Percentiles rank a stretch among this genome's conserved stretches.
phyloP scores from a whole-genome alignment of 371 early-diverging fungal species.

The Haplosporangium sp. region DNA sequence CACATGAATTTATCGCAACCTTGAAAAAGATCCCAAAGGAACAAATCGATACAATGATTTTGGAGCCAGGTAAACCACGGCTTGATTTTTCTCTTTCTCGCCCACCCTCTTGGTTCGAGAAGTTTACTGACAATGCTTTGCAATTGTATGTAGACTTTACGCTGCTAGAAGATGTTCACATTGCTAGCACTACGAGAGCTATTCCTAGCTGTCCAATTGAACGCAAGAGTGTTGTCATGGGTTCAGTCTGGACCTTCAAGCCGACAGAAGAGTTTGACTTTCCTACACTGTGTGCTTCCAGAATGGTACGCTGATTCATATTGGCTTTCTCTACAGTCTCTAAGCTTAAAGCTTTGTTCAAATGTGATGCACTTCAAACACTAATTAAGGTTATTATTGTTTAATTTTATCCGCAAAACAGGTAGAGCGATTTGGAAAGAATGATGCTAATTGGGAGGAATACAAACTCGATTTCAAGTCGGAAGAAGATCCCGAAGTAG shows the following conservation, averaged over 20 bases:
- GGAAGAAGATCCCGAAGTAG: constrained; percentile 7
- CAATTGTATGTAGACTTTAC: constrained; percentile 22
- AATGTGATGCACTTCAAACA: no score
- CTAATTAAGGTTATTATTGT: no score
- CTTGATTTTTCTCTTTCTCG: neutral
- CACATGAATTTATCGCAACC: constrained; percentile 92
- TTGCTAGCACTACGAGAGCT: constrained; percentile 58
- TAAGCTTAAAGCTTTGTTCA: no score
- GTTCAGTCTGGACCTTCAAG: constrained; percentile 90
- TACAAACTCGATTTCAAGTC: constrained; percentile 60
- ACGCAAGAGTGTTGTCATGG: constrained; percentile 90
- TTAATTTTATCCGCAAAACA: constrained; percentile 2
- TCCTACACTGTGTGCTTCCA: constrained; percentile 77
- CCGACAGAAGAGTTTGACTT: constrained; percentile 65
- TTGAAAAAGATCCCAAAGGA: constrained; percentile 79
- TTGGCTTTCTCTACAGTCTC: no score
- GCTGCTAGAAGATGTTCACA: constrained; percentile 40
- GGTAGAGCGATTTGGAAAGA: constrained; percentile 86
- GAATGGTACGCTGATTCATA: constrained; percentile 67
- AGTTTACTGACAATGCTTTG: neutral
- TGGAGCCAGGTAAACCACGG: constrained; percentile 51
- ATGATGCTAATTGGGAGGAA: constrained; percentile 85
- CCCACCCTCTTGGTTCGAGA: neutral
- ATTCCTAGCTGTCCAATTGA: constrained; percentile 84
- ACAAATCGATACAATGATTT: constrained; percentile 66